Evolutionary conservation across 176 grass and related monocot species (phyloP), one percentile per base, ranked within the genome.

Genomic region (Paspalum vaginatum): DNA sequence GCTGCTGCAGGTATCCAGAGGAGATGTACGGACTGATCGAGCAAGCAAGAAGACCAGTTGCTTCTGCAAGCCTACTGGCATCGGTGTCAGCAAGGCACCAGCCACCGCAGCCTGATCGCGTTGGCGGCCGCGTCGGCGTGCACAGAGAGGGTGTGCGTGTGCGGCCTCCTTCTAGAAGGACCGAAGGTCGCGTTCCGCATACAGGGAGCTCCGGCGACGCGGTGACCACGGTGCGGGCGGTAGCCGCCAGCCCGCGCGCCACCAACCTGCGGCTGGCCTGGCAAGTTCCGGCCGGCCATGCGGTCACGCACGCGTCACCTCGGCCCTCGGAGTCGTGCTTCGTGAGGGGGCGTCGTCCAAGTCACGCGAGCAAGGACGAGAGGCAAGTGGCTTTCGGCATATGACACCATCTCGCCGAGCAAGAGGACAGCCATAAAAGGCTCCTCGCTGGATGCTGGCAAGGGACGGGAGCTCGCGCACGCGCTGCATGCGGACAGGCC

Each of bases 361-460:
- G 22, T 49, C 44, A 70, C 21, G 13, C 13, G 0, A 49, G 22
- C 67, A 26, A 70, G 66, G 66, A 16, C 66, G 64, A 44, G 13
- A 49, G 22, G 67, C 67, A 49, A 49, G 68, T 16, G 22, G 68
- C 14, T 43, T 47, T 24, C 60, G 16, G 13, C 13, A 22, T 13
- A 22, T 13, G 60, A 26, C 67, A 27, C 68, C 13, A 27, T 70
- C 22, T 49, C 45, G 22, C 45, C 21, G 8, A 7, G 46, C 22
- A 70, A 70, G 68, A 70, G 47, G 68, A 70, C 22, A 17, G 13
- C 13, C 68, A 70, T 14, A 70, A 48, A 69, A 47, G 24, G 44
- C 44, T 48, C 4, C 1, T 7, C 44, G 44, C 13, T 26, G 68
- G 32, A 32, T 32, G 32, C 32, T 32, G 32, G 32, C 32, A 70